A percentile compares a stretch with the other conserved stretches of the same genome.
These are phyloP conservation scores for Talaromyces rugulosus DNA, from an alignment of 2,329 filamentous ascomycete species.

Conservation along the genomic window DNA sequence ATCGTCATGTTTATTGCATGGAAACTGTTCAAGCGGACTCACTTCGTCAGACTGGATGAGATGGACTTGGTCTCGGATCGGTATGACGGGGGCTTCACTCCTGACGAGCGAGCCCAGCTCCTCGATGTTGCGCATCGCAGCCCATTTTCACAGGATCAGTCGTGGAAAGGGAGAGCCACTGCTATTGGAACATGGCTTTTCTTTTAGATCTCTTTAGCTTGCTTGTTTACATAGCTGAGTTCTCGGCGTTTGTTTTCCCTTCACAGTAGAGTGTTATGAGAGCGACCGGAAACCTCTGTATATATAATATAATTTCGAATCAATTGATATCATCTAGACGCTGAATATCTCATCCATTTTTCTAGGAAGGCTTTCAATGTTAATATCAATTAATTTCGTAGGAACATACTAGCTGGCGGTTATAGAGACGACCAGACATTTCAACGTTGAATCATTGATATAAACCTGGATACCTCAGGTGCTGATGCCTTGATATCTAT, in stretches of 20 bases:
- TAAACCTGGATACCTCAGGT: no score
- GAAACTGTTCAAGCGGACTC: slow-evolving; percentile 50
- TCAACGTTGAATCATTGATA: no score
- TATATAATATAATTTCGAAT: neutral
- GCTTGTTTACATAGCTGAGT: neutral
- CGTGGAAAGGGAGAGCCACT: slow-evolving; percentile 23
- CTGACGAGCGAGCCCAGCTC: slow-evolving; percentile 7
- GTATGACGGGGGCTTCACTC: slow-evolving; percentile 10
- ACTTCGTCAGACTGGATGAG: slow-evolving; percentile 40
- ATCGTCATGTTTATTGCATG: slow-evolving; percentile 52
- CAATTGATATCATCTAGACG: neutral
- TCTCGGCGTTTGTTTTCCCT: neutral
- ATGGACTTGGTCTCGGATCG: slow-evolving; percentile 53
- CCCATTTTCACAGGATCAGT: slow-evolving; percentile 14
- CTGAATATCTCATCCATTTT: neutral
- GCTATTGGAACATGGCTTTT: slow-evolving; percentile 37
- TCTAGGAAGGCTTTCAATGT: no score
- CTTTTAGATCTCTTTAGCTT: slow-evolving; percentile 18
- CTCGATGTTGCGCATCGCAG: slow-evolving; percentile 9
- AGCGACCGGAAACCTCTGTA: neutral
- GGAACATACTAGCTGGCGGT: no score
- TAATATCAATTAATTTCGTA: no score
- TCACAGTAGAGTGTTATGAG: neutral
- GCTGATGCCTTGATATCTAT: no score
- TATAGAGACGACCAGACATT: no score